Evolutionary conservation across 2,329 filamentous ascomycete genomes (phyloP).

Genomic region (Aspergillus flavus): DNA sequence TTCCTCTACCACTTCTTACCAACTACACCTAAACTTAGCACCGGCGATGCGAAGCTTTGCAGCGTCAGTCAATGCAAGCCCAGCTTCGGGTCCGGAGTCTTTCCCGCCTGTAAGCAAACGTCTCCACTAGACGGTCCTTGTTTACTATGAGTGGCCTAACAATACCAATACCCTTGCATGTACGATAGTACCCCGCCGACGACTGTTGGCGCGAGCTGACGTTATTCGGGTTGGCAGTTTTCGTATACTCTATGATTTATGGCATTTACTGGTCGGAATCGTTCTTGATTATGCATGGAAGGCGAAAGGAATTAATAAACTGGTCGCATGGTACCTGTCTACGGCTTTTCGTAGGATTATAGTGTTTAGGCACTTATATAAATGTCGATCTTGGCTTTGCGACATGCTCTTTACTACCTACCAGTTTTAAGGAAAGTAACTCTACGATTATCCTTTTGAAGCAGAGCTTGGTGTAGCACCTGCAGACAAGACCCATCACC

Average conservation of each 20-base stretch:
- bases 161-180: not conserved
- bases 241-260: slow-evolving; percentile 6
- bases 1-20: not conserved
- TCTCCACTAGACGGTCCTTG: not conserved
- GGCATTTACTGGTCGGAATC: slow-evolving; percentile 5
- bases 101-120: not conserved
- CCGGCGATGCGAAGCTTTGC: not conserved
- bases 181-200: not conserved
- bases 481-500: not conserved
- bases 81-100: not conserved
- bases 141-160: not conserved
- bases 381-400: not conserved
- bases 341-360: not conserved
- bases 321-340: not conserved
- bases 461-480: not conserved
- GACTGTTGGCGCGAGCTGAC: not conserved
- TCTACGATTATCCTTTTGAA: not conserved
- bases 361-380: not conserved
- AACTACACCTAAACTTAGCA: not conserved
- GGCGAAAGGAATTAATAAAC: not conserved
- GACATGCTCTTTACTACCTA: not conserved
- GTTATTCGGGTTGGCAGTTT: not conserved
- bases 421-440: not conserved
- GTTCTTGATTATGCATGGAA: slow-evolving; percentile 4
- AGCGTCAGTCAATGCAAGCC: not conserved